Base-by-base conservation (phyloP, 2,329 filamentous ascomycete genomes). In the Phyllosticta citrichinensis region DNA sequence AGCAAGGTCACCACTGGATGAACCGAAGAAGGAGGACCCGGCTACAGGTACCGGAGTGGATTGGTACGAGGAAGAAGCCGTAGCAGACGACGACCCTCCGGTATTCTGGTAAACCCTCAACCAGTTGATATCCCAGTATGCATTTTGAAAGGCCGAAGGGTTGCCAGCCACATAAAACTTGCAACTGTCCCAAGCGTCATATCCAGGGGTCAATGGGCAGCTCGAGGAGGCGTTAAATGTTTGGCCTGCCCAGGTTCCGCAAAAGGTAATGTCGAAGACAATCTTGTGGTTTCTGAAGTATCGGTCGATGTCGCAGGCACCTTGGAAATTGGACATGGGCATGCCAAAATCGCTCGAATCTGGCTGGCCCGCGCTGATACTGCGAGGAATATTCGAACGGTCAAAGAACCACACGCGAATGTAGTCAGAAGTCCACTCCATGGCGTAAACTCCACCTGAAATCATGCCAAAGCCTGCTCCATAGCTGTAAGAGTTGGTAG, bases 191-290 rank as follows among this genome's bases (percentile, higher is more conserved):
- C 64, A 62, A 1, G 64, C 30, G 27, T 20, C 62, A 3, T 52
- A 50, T 2, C 62, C 62, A 19, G 57, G 57, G 5, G 52, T 55
- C 22, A 58, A 30, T 5, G 79, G 74, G 71, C 87, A 91, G 57
- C 79, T 77, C 22, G 52, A 10, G 64, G 84, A 79, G 30, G 71
- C 66, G 58, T 68, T 66, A 84, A 86, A 94, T 33, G 85, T 82
- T 30, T 76, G 69, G 17, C 89, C 89, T 3, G 89, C 90, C 90
- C 90, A 95, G 24, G 65, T 67, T 22, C 74, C 74, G 63, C 75
- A 76, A 56, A 76, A 75, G 53, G 73, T 74, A 24, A 69, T 75
- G 57, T 75, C 72, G 64, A 75, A 69, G 62, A 76, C 70, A 52
- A 76, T 70, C 56, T 68, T 69, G 65, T 75, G 71, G 61, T 75